Conservation (phyloP, 495 filamentous ascomycete genomes). For the Trichoderma virens region DNA sequence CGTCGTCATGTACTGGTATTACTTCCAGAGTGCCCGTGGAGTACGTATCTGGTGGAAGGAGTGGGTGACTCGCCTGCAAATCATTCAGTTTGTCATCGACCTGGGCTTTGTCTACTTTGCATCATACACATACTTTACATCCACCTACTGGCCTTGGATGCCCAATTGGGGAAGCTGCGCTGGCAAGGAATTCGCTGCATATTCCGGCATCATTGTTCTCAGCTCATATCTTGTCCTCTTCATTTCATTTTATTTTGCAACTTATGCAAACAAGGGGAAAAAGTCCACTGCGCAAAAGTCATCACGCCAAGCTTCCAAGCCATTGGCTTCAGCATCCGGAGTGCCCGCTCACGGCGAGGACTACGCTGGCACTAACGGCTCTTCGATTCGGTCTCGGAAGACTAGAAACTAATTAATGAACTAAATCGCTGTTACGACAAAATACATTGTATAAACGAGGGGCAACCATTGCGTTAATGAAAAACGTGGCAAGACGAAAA, state of each 20-base stretch:
- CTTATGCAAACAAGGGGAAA: constrained; percentile 74
- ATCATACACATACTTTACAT: constrained; percentile 90
- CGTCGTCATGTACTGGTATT: constrained; percentile 50
- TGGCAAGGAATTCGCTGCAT: constrained; percentile 94
- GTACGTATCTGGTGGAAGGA: constrained; percentile 86
- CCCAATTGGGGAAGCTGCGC: constrained; percentile 81
- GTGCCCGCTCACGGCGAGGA: constrained; percentile 16
- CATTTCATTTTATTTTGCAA: constrained; percentile 97
- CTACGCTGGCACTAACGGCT: constrained; percentile 40
- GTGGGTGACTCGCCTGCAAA: constrained; percentile 81
- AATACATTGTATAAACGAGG: not conserved
- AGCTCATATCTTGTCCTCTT: constrained; percentile 93
- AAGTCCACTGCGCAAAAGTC: constrained; percentile 52
- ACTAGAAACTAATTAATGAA: constrained; percentile 19
- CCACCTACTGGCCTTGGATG: constrained; percentile 79
- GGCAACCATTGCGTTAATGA: not conserved
- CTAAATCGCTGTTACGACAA: not conserved
- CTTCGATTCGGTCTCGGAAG: constrained; percentile 48
- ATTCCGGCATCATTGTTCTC: constrained; percentile 84
- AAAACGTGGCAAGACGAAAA: not conserved
- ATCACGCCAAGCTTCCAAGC: constrained; percentile 42
- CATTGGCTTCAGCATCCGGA: constrained; percentile 41
- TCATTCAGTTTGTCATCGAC: constrained; percentile 74
- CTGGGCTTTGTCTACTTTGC: constrained; percentile 91
- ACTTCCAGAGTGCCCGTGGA: constrained; percentile 78